phyloP scores from a whole-genome alignment of 306 rosid species.

The Fagus sylvatica region DNA sequence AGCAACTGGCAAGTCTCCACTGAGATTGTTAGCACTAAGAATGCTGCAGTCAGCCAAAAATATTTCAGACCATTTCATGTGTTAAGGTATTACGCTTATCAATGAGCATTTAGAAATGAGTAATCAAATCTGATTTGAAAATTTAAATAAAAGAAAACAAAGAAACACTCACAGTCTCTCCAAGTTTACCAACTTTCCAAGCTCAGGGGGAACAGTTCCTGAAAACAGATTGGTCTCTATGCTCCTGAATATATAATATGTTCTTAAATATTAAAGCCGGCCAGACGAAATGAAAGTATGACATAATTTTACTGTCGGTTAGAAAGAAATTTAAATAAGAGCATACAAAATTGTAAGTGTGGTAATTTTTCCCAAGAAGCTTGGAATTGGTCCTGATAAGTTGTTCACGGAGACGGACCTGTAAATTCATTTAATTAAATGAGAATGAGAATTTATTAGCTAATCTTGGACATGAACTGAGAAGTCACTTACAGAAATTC shows the following conservation, averaged over 20 bases:
- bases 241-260: background rate
- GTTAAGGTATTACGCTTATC: background rate
- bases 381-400: slow-evolving; percentile 28
- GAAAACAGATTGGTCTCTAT: slow-evolving; percentile 21
- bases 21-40: slow-evolving; percentile 24
- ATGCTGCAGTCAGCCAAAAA: slow-evolving; percentile 14
- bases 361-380: slow-evolving; percentile 23
- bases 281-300: background rate
- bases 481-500: slow-evolving; percentile 22
- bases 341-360: slow-evolving; percentile 7
- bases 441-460: background rate
- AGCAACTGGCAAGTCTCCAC: slow-evolving; percentile 22
- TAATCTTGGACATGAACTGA: background rate
- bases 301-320: too few relatives aligned
- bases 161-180: slow-evolving; percentile 18
- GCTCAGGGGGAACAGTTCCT: background rate
- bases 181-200: slow-evolving; percentile 19
- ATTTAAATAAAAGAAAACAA: too few relatives aligned
- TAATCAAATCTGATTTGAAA: background rate
- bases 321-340: background rate
- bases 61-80: background rate
- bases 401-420: slow-evolving; percentile 22
- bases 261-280: background rate
- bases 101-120: background rate
- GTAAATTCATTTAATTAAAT: background rate